Percentiles rank a stretch among this genome's conserved stretches.
These are phyloP conservation scores for Wickerhamomyces hampshirensis DNA, from an alignment of 805 yeast genomes.

Conservation along the genomic window DNA sequence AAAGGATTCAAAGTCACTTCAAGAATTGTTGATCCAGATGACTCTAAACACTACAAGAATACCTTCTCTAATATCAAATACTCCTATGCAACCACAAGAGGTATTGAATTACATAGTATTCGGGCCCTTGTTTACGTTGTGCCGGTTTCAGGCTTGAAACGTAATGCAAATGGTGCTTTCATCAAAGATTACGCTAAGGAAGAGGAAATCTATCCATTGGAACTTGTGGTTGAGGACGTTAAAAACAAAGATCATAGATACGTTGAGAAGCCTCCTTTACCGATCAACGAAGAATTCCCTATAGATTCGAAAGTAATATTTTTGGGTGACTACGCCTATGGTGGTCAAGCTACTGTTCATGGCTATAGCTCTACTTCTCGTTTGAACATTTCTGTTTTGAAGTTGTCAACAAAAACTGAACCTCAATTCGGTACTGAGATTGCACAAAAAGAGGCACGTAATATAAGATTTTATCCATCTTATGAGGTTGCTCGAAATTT, in stretches of 20 bases:
- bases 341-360: slow-evolving; percentile 65
- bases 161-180: slow-evolving; percentile 68
- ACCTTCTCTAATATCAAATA: slow-evolving; percentile 35
- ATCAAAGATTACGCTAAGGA: slow-evolving; percentile 61
- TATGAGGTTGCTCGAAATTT: slow-evolving; percentile 57
- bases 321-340: slow-evolving; percentile 84
- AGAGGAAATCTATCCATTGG: slow-evolving; percentile 65
- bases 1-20: slow-evolving; percentile 30
- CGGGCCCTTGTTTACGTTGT: slow-evolving; percentile 64
- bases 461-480: slow-evolving; percentile 59
- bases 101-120: slow-evolving; percentile 52
- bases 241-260: slow-evolving; percentile 70
- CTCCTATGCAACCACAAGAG: slow-evolving; percentile 48
- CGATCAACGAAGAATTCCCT: slow-evolving; percentile 83
- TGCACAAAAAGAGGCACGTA: slow-evolving; percentile 50
- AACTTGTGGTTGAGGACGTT: slow-evolving; percentile 72
- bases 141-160: slow-evolving; percentile 71
- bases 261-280: slow-evolving; percentile 64
- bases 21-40: slow-evolving; percentile 42
- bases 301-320: slow-evolving; percentile 64
- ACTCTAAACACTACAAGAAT: slow-evolving; percentile 40
- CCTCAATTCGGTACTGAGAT: slow-evolving; percentile 62
- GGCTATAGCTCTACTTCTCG: slow-evolving; percentile 48
- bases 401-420: slow-evolving; percentile 43
- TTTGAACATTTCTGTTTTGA: slow-evolving; percentile 50